Conservation (phyloP, 768 basidiomycete species). For the Lactarius sanguifluus region DNA sequence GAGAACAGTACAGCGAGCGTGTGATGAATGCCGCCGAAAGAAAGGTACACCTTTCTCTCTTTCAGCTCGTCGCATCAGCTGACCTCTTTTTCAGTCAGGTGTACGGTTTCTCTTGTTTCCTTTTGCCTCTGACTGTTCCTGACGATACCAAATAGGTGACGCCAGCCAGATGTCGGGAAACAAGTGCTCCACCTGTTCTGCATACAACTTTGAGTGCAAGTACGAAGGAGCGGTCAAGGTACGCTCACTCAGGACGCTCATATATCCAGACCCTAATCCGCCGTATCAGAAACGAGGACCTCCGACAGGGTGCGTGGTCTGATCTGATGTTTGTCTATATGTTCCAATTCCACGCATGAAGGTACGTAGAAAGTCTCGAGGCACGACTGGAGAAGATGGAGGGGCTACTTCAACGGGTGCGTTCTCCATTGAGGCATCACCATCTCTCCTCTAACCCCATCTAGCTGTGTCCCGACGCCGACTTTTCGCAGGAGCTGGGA, state of each 20-base stretch:
- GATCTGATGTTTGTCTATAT: background rate
- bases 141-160: conserved; percentile 47
- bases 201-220: conserved; percentile 59
- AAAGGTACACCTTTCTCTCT: conserved; percentile 53
- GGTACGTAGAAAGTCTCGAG: conserved; percentile 43
- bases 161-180: conserved; percentile 65
- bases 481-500: conserved; percentile 59
- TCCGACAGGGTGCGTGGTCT: conserved; percentile 52
- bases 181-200: conserved; percentile 61
- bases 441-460: background rate
- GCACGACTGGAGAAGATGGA: conserved; percentile 48
- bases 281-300: conserved; percentile 50
- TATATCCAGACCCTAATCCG: background rate
- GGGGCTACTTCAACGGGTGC: conserved; percentile 38
- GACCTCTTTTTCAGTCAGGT: conserved; percentile 51
- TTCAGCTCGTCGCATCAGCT: conserved; percentile 11
- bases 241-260: conserved; percentile 22
- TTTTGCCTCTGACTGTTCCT: background rate
- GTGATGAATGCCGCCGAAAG: conserved; percentile 80
- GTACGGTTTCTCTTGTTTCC: conserved; percentile 40
- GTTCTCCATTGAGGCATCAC: conserved; percentile 21
- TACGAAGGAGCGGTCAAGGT: conserved; percentile 74
- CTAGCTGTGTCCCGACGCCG: conserved; percentile 65
- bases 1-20: conserved; percentile 72
- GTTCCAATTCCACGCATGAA: conserved; percentile 14